Evolutionary conservation across 2,329 filamentous ascomycete species (phyloP).

Genomic region (Sarocladium strictum): DNA sequence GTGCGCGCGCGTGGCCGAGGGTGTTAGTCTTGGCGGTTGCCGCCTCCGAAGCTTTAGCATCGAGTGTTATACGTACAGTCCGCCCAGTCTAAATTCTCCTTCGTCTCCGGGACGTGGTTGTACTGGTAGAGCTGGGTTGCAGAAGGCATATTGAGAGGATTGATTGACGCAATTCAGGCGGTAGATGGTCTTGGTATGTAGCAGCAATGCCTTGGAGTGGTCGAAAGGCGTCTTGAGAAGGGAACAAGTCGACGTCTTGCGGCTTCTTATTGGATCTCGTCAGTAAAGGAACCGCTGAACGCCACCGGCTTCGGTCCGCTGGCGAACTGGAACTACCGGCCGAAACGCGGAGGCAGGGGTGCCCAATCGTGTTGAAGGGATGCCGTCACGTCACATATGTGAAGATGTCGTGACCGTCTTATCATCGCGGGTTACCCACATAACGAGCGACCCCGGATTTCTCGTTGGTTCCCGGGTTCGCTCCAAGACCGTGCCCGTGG

Average conservation of each 20-base stretch:
- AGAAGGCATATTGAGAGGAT: conserved; percentile 23
- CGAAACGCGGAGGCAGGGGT: neutral
- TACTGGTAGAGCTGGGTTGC: conserved; percentile 27
- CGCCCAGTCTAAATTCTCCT: conserved; percentile 30
- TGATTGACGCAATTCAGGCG: neutral
- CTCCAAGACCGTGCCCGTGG: neutral
- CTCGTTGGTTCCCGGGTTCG: neutral
- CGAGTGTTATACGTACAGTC: conserved; percentile 20
- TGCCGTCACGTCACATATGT: neutral
- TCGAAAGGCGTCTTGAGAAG: neutral
- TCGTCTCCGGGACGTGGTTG: conserved; percentile 28
- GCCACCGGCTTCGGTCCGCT: neutral
- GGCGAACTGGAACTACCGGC: neutral
- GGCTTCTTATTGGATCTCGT: neutral
- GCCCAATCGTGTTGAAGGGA: neutral
- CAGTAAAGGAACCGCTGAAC: neutral
- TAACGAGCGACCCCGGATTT: neutral
- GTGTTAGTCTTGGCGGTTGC: no score
- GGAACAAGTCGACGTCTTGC: neutral
- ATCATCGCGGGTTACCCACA: neutral
- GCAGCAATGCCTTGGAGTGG: neutral
- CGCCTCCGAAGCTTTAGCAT: neutral
- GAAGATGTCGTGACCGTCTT: conserved; percentile 4
- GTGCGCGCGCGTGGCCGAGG: neutral
- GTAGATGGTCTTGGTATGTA: neutral